phyloP scores from a whole-genome alignment of 2,329 filamentous ascomycete genomes.

The Clonostachys chloroleuca region DNA sequence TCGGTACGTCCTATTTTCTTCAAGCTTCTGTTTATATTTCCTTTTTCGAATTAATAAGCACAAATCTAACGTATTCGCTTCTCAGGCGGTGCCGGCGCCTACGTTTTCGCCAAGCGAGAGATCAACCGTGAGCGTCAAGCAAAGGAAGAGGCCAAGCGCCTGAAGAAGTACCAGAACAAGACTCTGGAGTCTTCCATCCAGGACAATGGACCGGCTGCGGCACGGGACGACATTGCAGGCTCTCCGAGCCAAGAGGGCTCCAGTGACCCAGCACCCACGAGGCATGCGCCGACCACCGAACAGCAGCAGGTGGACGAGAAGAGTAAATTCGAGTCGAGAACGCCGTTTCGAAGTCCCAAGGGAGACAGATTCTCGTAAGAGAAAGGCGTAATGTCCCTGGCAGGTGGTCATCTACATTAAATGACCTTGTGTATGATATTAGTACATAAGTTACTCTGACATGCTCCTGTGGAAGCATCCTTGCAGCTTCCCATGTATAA shows the following conservation, averaged over 20 bases:
- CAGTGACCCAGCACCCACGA: slow-evolving; percentile 78
- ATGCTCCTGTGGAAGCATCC: too few species aligned
- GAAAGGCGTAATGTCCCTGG: background rate
- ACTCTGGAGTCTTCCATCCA: slow-evolving; percentile 41
- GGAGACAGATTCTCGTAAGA: slow-evolving; percentile 76
- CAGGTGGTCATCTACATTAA: too few species aligned
- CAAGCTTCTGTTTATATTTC: too few species aligned
- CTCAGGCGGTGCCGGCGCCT: slow-evolving; percentile 81
- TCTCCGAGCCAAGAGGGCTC: slow-evolving; percentile 70
- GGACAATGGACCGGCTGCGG: slow-evolving; percentile 41
- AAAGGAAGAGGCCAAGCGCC: slow-evolving; percentile 62
- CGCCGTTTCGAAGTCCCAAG: slow-evolving; percentile 72
- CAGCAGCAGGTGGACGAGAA: slow-evolving; percentile 65
- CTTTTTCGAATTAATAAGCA: too few species aligned
- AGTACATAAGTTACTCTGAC: too few species aligned
- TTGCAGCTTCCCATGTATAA: too few species aligned
- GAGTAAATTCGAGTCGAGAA: slow-evolving; percentile 82
- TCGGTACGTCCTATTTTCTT: slow-evolving; percentile 51
- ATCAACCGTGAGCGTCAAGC: slow-evolving; percentile 86
- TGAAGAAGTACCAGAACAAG: slow-evolving; percentile 56
- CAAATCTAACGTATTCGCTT: slow-evolving; percentile 3
- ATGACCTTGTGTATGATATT: too few species aligned
- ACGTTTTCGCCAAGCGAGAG: slow-evolving; percentile 90
- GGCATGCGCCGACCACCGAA: slow-evolving; percentile 72
- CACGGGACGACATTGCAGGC: slow-evolving; percentile 51